Percentiles rank a stretch among this genome's conserved stretches.
Evolutionary conservation across 805 yeast genomes (phyloP).

Genomic region (Geotrichum ghanense): DNA sequence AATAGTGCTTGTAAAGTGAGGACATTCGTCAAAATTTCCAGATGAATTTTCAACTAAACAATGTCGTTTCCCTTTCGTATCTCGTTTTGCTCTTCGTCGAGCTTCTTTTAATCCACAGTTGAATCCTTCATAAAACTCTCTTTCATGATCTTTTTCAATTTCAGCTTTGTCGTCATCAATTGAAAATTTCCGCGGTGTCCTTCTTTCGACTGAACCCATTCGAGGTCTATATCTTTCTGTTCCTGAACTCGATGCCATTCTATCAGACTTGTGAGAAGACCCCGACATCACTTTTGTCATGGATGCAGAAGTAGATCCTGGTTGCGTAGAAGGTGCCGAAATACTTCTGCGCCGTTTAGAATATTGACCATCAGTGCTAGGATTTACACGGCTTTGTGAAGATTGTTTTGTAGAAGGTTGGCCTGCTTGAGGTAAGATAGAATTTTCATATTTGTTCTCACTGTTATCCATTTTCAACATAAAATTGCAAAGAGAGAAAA

Average conservation of each 20-base stretch:
- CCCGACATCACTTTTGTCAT: neutral
- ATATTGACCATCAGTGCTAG: too few species aligned
- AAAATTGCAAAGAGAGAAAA: too few species aligned
- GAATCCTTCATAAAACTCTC: slow-evolving; percentile 61
- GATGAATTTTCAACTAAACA: neutral
- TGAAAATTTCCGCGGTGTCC: slow-evolving; percentile 33
- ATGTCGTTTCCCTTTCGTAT: neutral
- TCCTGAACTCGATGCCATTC: too few species aligned
- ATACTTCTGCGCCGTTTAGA: too few species aligned
- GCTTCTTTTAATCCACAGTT: slow-evolving; percentile 53
- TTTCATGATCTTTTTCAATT: slow-evolving; percentile 44
- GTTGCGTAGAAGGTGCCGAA: neutral
- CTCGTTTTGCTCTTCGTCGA: slow-evolving; percentile 9
- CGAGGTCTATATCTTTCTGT: too few species aligned
- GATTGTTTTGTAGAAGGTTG: too few species aligned
- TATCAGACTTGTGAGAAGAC: neutral
- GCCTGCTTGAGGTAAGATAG: too few species aligned
- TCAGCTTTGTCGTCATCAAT: slow-evolving; percentile 79
- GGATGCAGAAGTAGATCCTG: neutral
- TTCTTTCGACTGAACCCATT: neutral
- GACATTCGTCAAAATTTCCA: neutral
- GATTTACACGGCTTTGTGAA: too few species aligned
- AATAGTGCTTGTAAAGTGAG: neutral
- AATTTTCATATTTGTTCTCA: too few species aligned
- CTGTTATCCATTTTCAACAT: too few species aligned